A percentile compares a stretch with the other conserved stretches of the same genome.
Conservation (phyloP, 176 grass and related monocot species). For the Bromus sterilis region DNA sequence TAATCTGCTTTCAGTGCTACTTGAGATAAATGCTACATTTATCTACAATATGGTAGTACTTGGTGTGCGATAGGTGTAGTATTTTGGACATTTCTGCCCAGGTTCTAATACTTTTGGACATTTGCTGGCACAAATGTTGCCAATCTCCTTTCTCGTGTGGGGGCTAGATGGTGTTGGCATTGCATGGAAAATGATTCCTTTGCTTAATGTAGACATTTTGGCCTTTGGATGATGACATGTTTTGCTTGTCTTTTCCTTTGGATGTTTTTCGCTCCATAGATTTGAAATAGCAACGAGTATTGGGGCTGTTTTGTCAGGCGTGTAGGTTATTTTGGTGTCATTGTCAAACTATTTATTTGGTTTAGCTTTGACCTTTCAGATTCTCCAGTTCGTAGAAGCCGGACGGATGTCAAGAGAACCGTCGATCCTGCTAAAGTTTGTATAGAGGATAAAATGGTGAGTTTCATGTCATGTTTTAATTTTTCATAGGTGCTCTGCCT, state of each 20-base stretch:
- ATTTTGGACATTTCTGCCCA: background rate
- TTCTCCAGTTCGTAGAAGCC: constrained; percentile 43
- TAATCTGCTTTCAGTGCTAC: background rate
- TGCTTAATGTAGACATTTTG: constrained; percentile 1
- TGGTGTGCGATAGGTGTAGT: background rate
- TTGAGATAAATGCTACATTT: background rate
- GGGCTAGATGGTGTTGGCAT: background rate
- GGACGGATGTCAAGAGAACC: constrained; percentile 27
- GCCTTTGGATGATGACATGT: background rate
- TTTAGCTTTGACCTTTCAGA: constrained; percentile 30
- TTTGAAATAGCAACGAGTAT: background rate
- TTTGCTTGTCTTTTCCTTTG: constrained; percentile 19
- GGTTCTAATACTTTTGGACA: constrained; percentile 1
- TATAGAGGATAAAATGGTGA: constrained; percentile 49
- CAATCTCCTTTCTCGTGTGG: background rate
- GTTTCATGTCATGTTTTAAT: constrained; percentile 17
- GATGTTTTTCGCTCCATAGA: background rate
- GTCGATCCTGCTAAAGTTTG: constrained; percentile 28
- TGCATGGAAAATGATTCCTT: constrained; percentile 1
- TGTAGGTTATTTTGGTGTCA: background rate
- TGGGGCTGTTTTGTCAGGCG: background rate
- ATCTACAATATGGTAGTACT: background rate
- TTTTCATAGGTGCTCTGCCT: background rate
- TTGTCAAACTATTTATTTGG: background rate
- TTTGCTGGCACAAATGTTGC: background rate